Base-by-base conservation (phyloP, 352 stramenopile genomes). In the Pythium aquatile region DNA sequence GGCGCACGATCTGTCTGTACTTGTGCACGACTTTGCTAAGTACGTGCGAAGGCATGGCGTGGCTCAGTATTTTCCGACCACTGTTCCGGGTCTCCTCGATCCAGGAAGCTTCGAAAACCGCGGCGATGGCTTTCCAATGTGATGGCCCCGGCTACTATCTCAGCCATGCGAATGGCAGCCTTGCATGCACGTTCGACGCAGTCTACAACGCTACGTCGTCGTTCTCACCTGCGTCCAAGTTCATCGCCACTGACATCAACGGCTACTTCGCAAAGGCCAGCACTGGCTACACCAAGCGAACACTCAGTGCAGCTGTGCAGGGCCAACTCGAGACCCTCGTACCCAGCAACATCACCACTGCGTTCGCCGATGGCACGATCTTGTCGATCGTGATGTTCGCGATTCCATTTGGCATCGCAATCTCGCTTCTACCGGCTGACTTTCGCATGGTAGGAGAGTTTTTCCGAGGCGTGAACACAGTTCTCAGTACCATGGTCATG, bases 371-470 rank as follows among this genome's bases (percentile, higher is more conserved):
- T 17, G 72, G 59, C 4, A 58, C 39, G 9, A 48, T 75, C 17
- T 55, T 81, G 37, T 69, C 58, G n/a, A 59, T 79, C 33, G 67
- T 81, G 60, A 69, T 61, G 63, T 75, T 81, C 24, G 62, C 71
- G 13, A 51, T 79, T 9, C 61, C 69, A 1, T 75, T 81, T 28
- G 69, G 65, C 9, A 55, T 70, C 17, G 71, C 66, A 0, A 59
- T 73, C 32, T 58, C 65, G 5, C 26, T 65, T 5, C 46, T 68
- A 26, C 61, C 26, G 8, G 37, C 35, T 7, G 32, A 64, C 39
- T 56, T 63, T 56, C 66, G 33, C 6, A 46, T 61, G 9, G 32
- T 77, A 8, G 39, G 37, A n/a, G 53, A 64, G 20, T 24, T 59
- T 78, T 64, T 78, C 14, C 64, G 65, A 8, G 63, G 73, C 24